Evolutionary conservation across 2,329 filamentous ascomycete species (phyloP), one percentile per base, ranked within the genome.

Genomic region (Apiospora saccharicola): DNA sequence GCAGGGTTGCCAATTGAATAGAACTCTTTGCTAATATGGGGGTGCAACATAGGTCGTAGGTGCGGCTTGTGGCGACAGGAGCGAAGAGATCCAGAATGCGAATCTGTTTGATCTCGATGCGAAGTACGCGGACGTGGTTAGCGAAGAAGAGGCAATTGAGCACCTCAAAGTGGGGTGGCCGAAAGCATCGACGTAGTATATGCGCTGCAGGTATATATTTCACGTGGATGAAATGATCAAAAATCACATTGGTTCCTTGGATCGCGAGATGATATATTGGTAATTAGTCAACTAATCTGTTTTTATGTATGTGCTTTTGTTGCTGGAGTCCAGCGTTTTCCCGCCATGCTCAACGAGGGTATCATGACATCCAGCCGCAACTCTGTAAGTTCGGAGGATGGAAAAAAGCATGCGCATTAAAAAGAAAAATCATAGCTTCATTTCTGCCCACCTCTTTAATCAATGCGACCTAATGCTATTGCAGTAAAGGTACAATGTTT

Each of bases 111-210:
- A 86, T 72, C 79, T 86, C 69, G 79, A 85, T 73, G 81, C 84
- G 4, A 86, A 86, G 75, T 85, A 86, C 77, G 84, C 82, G 1
- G 85, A 86, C 75, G 84, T 86, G 1, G 82, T 86, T 0, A 72
- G 75, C 3, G 84, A 85, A 70, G 78, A 77, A 10, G 83, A 86
- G 67, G 84, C 84, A 1, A 73, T 85, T 5, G 77, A 79, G 41
- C 81, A 80, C 47, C 77, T 85, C 46, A 77, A 78, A 70, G 76
- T 77, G 24, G 84, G 83, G 6, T 86, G 84, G 81, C 70, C 68
- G 47, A 68, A 70, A 64, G 51, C 19, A 34, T n/a, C 24, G 19
- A n/a, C 3, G 8, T 51, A 37, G 7, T 19, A 3, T 5, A 14
- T 13, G 16, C 53, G 10, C 16, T 10, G 37, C 10, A 12, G 7